Evolutionary conservation across 805 yeast genomes (phyloP), one percentile per base, ranked within the genome.

Genomic region (Hanseniaspora lachancei): DNA sequence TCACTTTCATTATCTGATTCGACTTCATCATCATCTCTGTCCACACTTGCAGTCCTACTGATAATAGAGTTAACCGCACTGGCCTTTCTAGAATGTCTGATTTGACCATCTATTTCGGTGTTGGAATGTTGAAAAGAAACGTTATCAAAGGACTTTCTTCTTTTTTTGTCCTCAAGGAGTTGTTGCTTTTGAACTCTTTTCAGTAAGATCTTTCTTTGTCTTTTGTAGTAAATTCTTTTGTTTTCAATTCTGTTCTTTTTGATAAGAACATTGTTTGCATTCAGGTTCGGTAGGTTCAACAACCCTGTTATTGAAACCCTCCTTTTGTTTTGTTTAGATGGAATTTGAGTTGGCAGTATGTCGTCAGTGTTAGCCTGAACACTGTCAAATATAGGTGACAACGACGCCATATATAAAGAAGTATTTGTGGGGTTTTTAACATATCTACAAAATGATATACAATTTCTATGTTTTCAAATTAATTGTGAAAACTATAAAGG

Each of bases 161-260:
- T 53, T n/a, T 53, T 53, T 21, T 34, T 53, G 2, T 53, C 50
- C 29, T 39, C 29, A 9, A 38, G 9, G 5, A 23, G 18, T 13
- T 46, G 50, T 29, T 38, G 40, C 23, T 29, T 36, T 44, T 23
- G 41, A 5, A 29, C 40, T 32, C 43, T 53, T 32, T 46, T 53
- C 21, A 46, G 16, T n/a, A 53, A 36, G 3, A 47, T 27, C 27
- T 53, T 53, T 39, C 56, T n/a, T 18, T 53, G 56, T 46, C 56
- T 53, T 39, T 53, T 53, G 38, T 53, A 53, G n/a, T 53, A 53
- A 5, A 53, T 46, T 39, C 50, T 38, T 39, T 53, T 53, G 23
- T 53, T 53, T 29, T 53, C 56, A 9, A 53, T 24, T 46, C 56
- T 36, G 35, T 46, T 53, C 16, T 46, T 29, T 27, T 53, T 53